A percentile compares a stretch with the other conserved stretches of the same genome.
Conservation (phyloP, 2,329 filamentous ascomycete genomes). For the Cucurbitaria berberidis region DNA sequence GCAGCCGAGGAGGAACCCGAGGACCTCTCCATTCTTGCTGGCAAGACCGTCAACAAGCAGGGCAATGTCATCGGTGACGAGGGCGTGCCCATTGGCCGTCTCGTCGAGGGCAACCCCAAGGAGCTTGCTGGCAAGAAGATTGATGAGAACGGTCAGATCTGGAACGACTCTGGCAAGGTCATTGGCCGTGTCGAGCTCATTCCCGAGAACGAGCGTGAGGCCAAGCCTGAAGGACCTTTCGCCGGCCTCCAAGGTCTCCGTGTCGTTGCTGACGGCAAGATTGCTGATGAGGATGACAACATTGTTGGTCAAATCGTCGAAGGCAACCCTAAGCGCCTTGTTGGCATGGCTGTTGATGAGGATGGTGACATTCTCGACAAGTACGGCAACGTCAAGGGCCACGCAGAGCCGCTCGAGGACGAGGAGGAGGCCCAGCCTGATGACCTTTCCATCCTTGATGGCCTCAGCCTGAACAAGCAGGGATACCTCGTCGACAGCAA, state of each 20-base stretch:
- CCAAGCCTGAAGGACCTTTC: slow-evolving; percentile 58
- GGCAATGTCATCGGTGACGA: slow-evolving; percentile 59
- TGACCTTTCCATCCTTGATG: slow-evolving; percentile 61
- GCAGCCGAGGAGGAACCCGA: slow-evolving; percentile 51
- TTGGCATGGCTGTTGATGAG: slow-evolving; percentile 65
- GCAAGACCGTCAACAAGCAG: slow-evolving; percentile 58
- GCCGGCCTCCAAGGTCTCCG: slow-evolving; percentile 57
- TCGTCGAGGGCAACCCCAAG: slow-evolving; percentile 70
- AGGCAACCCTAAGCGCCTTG: slow-evolving; percentile 65
- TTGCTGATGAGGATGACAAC: slow-evolving; percentile 59
- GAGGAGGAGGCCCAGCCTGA: slow-evolving; percentile 51
- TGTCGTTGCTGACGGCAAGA: slow-evolving; percentile 56
- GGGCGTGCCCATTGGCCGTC: slow-evolving; percentile 63
- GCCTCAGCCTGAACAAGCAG: slow-evolving; percentile 63
- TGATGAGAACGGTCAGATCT: slow-evolving; percentile 73
- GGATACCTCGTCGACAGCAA: slow-evolving; percentile 62
- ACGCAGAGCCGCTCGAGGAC: slow-evolving; percentile 60
- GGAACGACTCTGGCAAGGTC: slow-evolving; percentile 74
- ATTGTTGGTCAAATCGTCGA: slow-evolving; percentile 61
- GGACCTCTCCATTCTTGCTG: slow-evolving; percentile 55
- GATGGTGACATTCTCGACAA: slow-evolving; percentile 69
- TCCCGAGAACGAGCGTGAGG: slow-evolving; percentile 66
- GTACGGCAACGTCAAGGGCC: slow-evolving; percentile 66
- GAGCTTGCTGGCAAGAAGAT: slow-evolving; percentile 71
- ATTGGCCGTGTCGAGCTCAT: slow-evolving; percentile 73